Base-by-base conservation (phyloP, 2,329 filamentous ascomycete genomes). In the Trichoderma gracile region DNA sequence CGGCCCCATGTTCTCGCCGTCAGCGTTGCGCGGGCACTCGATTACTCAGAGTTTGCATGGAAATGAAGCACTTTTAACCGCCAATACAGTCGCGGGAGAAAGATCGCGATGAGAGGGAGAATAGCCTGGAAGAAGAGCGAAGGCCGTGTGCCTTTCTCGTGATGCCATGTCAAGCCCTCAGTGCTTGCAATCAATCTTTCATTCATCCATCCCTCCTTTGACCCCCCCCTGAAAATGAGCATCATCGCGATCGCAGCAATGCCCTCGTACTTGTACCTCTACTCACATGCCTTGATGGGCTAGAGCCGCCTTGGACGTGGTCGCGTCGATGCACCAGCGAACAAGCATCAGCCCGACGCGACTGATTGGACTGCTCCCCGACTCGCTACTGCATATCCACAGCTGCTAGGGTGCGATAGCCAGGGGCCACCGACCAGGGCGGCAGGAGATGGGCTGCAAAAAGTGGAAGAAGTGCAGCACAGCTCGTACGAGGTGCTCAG, bases 281-380 rank as follows among this genome's bases (percentile, higher is more conserved):
- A 52, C 50, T 49, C 60, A 73, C 73, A 74, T 71, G 70, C 72
- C 72, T 45, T 62, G 59, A 49, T 62, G 25, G 59, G 59, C 57
- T 54, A 46, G 59, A 49, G 65, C 71, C 40, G 49, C 59, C 23
- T 54, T 62, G 25, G 61, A 27, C 69, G 58, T 23, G 69, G 71
- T 73, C 72, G 61, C 68, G 71, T 73, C 69, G 70, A 72, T 71
- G 67, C 67, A 65, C 68, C 68, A 54, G 23, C 38, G 64, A 68
- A 67, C 68, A 57, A 53, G 50, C 50, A 54, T 49, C 23, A 40
- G 50, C 42, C 47, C 33, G 59, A 55, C 65, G 57, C 50, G 61
- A 63, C 45, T 69, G 68, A 76, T 76, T 75, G 73, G 73, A 62
- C 67, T 42, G 25, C 19, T 52, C 38, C 63, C 63, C 59, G 55